Percentiles rank a stretch among this genome's conserved stretches.
phyloP scores from a whole-genome alignment of 2,329 filamentous ascomycete genomes.

The Elsinoe arachidis region DNA sequence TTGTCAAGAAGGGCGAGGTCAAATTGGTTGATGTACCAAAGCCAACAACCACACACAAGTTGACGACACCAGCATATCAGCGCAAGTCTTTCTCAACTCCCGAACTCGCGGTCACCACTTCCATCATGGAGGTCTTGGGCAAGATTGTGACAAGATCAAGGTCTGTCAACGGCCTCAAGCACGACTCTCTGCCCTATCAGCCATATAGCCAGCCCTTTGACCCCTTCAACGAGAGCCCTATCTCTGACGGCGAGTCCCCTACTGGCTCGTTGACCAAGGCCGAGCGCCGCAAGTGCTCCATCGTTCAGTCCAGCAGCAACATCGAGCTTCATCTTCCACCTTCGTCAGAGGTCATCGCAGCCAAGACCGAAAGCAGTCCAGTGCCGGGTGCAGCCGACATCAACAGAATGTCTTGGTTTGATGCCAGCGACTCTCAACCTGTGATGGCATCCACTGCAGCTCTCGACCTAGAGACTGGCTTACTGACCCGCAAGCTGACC shows the following conservation, averaged over 20 bases:
- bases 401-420: not conserved
- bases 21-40: conserved; percentile 2
- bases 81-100: not conserved
- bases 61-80: not conserved
- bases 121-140: not conserved
- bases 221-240: not conserved
- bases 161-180: not conserved
- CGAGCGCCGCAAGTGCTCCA: conserved; percentile 4
- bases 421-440: not conserved
- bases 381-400: not conserved
- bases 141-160: conserved; percentile 4
- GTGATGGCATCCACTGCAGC: not conserved
- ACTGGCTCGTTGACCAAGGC: not conserved
- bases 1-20: not conserved
- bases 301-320: conserved; percentile 4
- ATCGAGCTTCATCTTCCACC: conserved; percentile 10
- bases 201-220: conserved; percentile 6
- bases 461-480: not conserved
- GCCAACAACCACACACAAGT: not conserved
- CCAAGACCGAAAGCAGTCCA: not conserved
- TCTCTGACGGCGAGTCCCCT: not conserved
- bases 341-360: not conserved
- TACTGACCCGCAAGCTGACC: conserved; percentile 9
- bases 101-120: not conserved
- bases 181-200: conserved; percentile 16